Conservation (phyloP, 495 filamentous ascomycete species). For the Alectoria sarmentosa region DNA sequence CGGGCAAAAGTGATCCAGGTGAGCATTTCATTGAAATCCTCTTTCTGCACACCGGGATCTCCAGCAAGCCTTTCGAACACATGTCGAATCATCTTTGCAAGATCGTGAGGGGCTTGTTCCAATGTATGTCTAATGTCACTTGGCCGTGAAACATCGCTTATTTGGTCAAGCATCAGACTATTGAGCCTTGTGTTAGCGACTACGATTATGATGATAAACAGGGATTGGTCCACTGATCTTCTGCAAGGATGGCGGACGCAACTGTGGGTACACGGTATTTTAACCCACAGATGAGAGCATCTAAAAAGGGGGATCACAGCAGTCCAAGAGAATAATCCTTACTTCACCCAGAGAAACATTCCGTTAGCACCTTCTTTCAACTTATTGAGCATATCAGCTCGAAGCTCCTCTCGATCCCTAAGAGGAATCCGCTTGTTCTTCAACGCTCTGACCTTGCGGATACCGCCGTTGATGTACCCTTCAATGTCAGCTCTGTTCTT, state of each 20-base stretch:
- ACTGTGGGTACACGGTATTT: background rate
- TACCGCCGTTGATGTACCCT: conserved; percentile 29
- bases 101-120: conserved; percentile 28
- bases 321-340: background rate
- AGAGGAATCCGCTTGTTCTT: conserved; percentile 18
- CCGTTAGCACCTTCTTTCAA: conserved; percentile 31
- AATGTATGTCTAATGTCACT: conserved; percentile 28
- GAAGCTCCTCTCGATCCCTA: conserved; percentile 19
- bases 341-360: conserved; percentile 35
- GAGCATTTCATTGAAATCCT: conserved; percentile 33
- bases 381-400: conserved; percentile 27
- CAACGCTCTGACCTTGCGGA: conserved; percentile 27
- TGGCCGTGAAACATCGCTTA: conserved; percentile 28
- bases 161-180: conserved; percentile 31
- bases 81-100: conserved; percentile 33
- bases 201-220: background rate
- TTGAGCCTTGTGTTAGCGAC: background rate
- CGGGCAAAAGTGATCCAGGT: conserved; percentile 32
- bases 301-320: background rate
- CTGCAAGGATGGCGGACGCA: background rate
- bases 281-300: background rate
- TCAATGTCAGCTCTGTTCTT: conserved; percentile 33
- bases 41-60: conserved; percentile 26
- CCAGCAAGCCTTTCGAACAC: conserved; percentile 28
- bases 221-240: background rate